Evolutionary conservation across 164 flowering plant genomes (phyloP), one percentile per base, ranked within the genome.

Genomic region (Magnolia officinalis): DNA sequence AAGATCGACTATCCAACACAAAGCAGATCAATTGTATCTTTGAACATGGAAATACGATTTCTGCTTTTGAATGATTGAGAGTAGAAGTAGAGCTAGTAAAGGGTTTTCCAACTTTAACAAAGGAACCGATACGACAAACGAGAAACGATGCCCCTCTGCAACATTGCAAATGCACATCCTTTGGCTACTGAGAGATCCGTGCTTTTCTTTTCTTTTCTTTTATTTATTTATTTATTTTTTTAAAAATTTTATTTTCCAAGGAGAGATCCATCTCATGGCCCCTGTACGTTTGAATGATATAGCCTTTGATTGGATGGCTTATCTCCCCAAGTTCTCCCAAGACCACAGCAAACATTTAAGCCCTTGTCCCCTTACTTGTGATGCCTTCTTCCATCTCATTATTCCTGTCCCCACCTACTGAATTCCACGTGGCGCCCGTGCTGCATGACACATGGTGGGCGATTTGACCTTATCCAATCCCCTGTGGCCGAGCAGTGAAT

Each of bases 31-130:
- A 66, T 10, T 66, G 69, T 26, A 66, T 9, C 24, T 13, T 66
- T 66, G 9, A 69, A 18, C 71, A 69, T 69, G 24, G 50, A 24
- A 72, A 72, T 23, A 29, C 20, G 24, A 19, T 26, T 72, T 72
- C 74, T 23, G 61, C 67, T 73, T 37, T 59, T 63, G 51, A 73
- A 61, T 73, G 68, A 73, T 61, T 73, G 67, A 61, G 6, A 31
- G 75, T 16, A 63, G 50, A 73, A 31, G 21, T 37, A 61, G 61
- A 24, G 24, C 50, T 45, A 9, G 51, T 73, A 73, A 61, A 73
- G 75, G 23, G 52, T 49, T 49, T 45, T 74, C 45, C 70, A 64
- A 64, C 70, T 65, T 45, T 49, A 16, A 16, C 51, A 73, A 29
- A 73, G 63, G 24, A 63, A 19, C 18, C 52, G 29, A 45, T 74